These are phyloP conservation scores for Exophiala mesophila DNA, from an alignment of 2,329 filamentous ascomycete genomes.

Conservation along the genomic window DNA sequence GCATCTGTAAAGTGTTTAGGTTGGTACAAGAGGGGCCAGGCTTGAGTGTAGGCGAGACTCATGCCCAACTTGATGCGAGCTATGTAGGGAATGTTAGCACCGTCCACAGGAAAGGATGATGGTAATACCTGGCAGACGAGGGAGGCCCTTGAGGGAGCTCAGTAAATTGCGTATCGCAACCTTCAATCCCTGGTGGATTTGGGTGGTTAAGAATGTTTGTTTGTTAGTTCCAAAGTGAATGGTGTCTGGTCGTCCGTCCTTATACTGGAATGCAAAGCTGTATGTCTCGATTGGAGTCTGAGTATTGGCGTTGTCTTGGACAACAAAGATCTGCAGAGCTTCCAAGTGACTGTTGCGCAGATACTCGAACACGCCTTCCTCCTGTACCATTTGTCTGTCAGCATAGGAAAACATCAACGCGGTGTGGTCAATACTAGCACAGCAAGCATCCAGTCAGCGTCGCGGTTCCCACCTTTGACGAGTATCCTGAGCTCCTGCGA, in stretches of 20 bases:
- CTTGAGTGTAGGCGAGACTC: conserved; percentile 42
- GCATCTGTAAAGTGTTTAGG: conserved; percentile 27
- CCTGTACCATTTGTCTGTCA: too few relatives aligned
- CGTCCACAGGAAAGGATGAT: background rate
- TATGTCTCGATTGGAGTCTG: conserved; percentile 46
- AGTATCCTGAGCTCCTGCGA: conserved; percentile 39
- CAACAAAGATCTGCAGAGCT: conserved; percentile 45
- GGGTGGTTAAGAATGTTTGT: conserved; percentile 30
- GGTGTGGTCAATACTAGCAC: conserved; percentile 48
- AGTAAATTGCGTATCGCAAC: conserved; percentile 40
- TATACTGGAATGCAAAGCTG: conserved; percentile 46
- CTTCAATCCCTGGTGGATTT: conserved; percentile 40
- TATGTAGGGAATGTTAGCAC: conserved; percentile 2
- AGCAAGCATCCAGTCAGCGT: conserved; percentile 42
- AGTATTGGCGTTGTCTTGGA: conserved; percentile 35
- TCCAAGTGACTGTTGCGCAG: conserved; percentile 40
- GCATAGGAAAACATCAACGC: too few relatives aligned
- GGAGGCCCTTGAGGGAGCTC: conserved; percentile 35
- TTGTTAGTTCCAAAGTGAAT: conserved; percentile 30
- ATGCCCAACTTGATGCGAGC: conserved; percentile 37
- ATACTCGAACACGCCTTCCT: conserved; percentile 46
- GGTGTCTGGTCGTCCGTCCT: conserved; percentile 30
- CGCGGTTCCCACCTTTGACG: conserved; percentile 35
- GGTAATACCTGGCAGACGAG: conserved; percentile 40
- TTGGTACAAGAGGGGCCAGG: conserved; percentile 36